These are phyloP conservation scores for Fusarium heterosporum DNA, from an alignment of 2,329 filamentous ascomycete species.

Conservation along the genomic window DNA sequence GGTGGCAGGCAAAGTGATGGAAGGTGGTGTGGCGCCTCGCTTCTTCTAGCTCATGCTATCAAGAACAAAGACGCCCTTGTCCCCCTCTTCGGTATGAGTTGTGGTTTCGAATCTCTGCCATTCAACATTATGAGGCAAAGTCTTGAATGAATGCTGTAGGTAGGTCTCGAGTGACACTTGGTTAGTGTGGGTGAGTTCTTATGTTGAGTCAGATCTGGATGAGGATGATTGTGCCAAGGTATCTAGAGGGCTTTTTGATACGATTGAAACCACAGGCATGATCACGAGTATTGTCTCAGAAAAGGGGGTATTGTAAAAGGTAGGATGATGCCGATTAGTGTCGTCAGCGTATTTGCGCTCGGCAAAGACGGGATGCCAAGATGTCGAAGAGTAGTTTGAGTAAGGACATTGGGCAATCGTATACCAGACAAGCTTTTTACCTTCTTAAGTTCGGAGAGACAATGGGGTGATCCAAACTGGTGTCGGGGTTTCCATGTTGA, in stretches of 20 bases:
- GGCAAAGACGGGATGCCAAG: slow-evolving; percentile 12
- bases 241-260: slow-evolving; percentile 20
- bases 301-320: background rate
- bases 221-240: slow-evolving; percentile 6
- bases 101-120: background rate
- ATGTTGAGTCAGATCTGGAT: background rate
- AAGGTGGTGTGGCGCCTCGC: slow-evolving; percentile 28
- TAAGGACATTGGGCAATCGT: background rate
- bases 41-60: slow-evolving; percentile 10
- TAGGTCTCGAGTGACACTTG: slow-evolving; percentile 13
- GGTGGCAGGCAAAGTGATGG: slow-evolving; percentile 11
- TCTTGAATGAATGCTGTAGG: background rate
- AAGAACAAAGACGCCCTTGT: slow-evolving; percentile 15
- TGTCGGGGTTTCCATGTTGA: background rate
- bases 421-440: background rate
- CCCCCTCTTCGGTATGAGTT: background rate
- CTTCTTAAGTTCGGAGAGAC: background rate
- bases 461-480: background rate
- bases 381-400: background rate
- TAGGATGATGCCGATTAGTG: background rate
- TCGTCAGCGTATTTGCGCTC: slow-evolving; percentile 1
- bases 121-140: slow-evolving; percentile 1
- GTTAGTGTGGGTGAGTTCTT: background rate
- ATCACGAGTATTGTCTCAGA: slow-evolving; percentile 13
- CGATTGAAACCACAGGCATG: slow-evolving; percentile 3